Evolutionary conservation across 2,329 filamentous ascomycete genomes (phyloP), one percentile per base, ranked within the genome.

Genomic region (Colletotrichum caudatum): DNA sequence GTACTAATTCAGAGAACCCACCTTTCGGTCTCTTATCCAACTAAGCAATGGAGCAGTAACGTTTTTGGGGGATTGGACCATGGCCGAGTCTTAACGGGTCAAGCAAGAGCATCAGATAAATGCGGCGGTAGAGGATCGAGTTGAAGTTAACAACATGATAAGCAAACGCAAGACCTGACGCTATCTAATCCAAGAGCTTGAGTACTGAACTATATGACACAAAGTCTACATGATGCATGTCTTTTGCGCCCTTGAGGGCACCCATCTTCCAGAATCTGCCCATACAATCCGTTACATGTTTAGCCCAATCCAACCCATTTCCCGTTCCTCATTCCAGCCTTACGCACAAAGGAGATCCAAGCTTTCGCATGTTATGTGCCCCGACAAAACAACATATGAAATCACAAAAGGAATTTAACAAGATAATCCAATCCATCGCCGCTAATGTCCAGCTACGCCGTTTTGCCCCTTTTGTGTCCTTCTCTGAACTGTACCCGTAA

Each of bases 161-260:
- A 66, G 59, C 37, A 71, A 6, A 60, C 44, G 53, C 59, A 20
- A 18, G 33, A 58, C 44, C 29, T 60, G 54, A 57, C 54, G 39
- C 64, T 69, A 64, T 69, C 59, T 64, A 64, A 57, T 20, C 18
- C 50, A 56, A 56, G 11, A 41, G 37, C 29, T 23, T 35, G 26
- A 56, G 46, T 64, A 64, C 39, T 59, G 60, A 41, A 44, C 65
- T 71, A 59, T 39, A 71, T 44, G 54, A 59, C 37, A 66, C 33
- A 64, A 59, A 69, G 39, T 71, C 69, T 71, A 71, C 69, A 71
- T 26, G 69, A 69, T 69, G 69, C 65, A 69, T 69, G 65, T 60
- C 23, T 56, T 56, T 39, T 50, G 69, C 69, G 53, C 69, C 50
- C 69, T 39, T 39, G 65, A 69, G 69, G 54, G 64, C 69, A 59